Percentiles rank a stretch among this genome's conserved stretches.
These are phyloP conservation scores for Salinomyces thailandicus DNA, from an alignment of 2,329 filamentous ascomycete genomes.

Conservation along the genomic window DNA sequence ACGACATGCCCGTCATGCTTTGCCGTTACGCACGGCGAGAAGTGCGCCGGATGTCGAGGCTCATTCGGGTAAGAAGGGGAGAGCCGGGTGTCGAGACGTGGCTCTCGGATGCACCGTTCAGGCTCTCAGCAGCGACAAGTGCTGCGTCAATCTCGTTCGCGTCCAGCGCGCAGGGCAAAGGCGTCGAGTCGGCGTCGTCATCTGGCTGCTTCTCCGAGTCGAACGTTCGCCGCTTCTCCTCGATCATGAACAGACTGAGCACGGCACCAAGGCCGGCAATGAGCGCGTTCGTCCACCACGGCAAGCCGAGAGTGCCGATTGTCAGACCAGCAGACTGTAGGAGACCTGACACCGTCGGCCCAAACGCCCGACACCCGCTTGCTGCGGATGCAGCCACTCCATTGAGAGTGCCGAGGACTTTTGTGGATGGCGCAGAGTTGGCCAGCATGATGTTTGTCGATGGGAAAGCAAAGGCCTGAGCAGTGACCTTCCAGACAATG, in stretches of 20 bases:
- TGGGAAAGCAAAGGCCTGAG: constrained; percentile 83
- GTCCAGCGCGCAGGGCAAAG: constrained; percentile 6
- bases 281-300: constrained; percentile 83
- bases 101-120: constrained; percentile 17
- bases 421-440: constrained; percentile 73
- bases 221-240: constrained; percentile 22
- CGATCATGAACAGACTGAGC: constrained; percentile 59
- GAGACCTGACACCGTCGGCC: constrained; percentile 76
- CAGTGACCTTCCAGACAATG: constrained; percentile 85
- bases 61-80: constrained; percentile 17
- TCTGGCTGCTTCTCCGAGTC: constrained; percentile 17
- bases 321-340: constrained; percentile 72
- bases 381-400: constrained; percentile 85
- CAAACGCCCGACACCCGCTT: constrained; percentile 77
- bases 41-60: constrained; percentile 7
- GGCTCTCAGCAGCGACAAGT: constrained; percentile 13
- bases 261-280: constrained; percentile 66
- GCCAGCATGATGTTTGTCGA: constrained; percentile 80
- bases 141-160: constrained; percentile 8
- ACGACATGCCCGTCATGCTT: background rate
- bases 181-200: constrained; percentile 10
- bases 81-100: constrained; percentile 18
- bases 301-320: constrained; percentile 72
- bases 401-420: constrained; percentile 84
- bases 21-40: constrained; percentile 7